phyloP scores from a whole-genome alignment of 2,329 filamentous ascomycete genomes.

The Atkinsonella hypoxylon region DNA sequence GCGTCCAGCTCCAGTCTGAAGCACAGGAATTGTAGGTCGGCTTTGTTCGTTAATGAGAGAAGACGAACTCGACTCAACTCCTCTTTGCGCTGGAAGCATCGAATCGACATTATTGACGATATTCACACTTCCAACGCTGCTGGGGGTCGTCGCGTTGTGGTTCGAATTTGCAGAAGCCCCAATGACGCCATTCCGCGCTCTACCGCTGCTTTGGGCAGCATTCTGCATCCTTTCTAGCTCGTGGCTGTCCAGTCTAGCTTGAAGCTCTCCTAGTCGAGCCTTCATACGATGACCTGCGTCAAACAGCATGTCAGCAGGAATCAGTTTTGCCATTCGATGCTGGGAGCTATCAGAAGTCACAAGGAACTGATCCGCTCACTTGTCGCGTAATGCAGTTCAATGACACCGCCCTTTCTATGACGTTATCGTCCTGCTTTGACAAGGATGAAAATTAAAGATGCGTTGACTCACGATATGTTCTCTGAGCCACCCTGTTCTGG shows the following conservation, averaged over 20 bases:
- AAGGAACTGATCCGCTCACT: too few species aligned
- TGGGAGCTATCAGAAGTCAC: too few species aligned
- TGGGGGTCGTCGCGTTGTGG: not conserved
- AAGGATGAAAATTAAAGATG: not conserved
- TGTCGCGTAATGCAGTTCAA: too few species aligned
- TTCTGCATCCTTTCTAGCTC: conserved; percentile 11
- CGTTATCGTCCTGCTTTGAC: not conserved
- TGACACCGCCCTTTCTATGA: too few species aligned
- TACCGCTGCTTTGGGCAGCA: not conserved
- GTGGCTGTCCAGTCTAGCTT: conserved; percentile 18
- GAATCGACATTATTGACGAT: not conserved
- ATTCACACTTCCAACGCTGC: not conserved
- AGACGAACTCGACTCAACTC: conserved; percentile 6
- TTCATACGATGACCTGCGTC: conserved; percentile 20
- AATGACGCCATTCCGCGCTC: not conserved
- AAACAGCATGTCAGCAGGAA: not conserved
- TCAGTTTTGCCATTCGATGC: not conserved
- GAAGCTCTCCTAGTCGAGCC: conserved; percentile 18
- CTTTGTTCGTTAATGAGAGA: conserved; percentile 6
- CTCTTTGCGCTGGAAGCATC: not conserved
- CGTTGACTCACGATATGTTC: conserved; percentile 17
- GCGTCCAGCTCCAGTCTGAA: conserved; percentile 7
- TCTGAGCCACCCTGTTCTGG: conserved; percentile 9
- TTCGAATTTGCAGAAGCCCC: not conserved
- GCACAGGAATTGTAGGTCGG: conserved; percentile 1